Evolutionary conservation across 192 early-diverging fungal genomes (phyloP).

Genomic region (Spizellomyces sp.): DNA sequence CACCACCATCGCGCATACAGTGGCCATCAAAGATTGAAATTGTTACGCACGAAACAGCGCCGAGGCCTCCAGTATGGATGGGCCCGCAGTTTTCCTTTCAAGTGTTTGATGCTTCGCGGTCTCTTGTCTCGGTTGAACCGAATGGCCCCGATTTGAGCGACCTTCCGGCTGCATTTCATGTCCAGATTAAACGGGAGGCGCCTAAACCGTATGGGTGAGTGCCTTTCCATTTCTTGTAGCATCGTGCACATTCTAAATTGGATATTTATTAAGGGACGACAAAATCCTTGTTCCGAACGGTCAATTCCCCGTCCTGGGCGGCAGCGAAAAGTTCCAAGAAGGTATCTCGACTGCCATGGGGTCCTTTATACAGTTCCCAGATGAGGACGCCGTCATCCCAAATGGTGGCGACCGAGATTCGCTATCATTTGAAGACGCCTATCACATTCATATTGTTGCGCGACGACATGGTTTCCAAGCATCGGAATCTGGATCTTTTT

Average conservation of each 20-base stretch:
- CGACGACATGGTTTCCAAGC: neutral
- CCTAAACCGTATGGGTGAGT: constrained; percentile 31
- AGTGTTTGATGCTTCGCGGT: constrained; percentile 10
- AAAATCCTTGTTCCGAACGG: neutral
- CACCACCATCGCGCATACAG: neutral
- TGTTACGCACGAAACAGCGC: constrained; percentile 21
- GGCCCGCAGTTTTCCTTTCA: constrained; percentile 38
- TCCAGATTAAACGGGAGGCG: constrained; percentile 24
- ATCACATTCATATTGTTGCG: constrained; percentile 15
- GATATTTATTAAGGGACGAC: neutral
- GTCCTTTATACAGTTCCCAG: constrained; percentile 8
- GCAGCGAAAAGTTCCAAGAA: constrained; percentile 1
- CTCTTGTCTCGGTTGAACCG: neutral
- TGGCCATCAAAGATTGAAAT: constrained; percentile 41
- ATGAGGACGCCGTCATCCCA: neutral
- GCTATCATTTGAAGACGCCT: constrained; percentile 31
- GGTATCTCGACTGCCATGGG: constrained; percentile 25
- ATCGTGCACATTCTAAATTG: neutral
- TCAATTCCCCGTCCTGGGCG: constrained; percentile 15
- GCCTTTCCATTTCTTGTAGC: neutral
- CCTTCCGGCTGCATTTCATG: constrained; percentile 6
- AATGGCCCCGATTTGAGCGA: constrained; percentile 23
- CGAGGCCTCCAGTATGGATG: constrained; percentile 40
- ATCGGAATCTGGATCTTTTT: too few relatives aligned
- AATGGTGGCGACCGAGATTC: neutral